Base-by-base conservation (phyloP, 768 basidiomycete species). In the Termitomyces eurrhizus region DNA sequence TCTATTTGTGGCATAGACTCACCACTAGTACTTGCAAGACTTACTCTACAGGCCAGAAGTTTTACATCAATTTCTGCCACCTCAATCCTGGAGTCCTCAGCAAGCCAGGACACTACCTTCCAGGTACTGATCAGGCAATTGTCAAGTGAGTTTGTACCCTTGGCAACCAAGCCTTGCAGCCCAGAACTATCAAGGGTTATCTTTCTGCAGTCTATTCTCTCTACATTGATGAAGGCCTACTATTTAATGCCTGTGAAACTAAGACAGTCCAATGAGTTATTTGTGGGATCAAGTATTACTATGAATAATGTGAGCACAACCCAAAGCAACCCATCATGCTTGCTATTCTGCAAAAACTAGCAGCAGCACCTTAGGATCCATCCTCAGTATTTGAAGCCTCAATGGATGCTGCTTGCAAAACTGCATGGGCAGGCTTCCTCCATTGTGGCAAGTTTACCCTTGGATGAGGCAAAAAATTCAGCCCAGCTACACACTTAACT, bases 271-370 rank as follows among this genome's bases (percentile, higher is more conserved):
- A 29, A 29, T 4, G 4, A 4, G 29, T 29, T 29, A 29, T 29
- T 50, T 58, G 71, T 0, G 74, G 76, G 6, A 74, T 75, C 62
- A 75, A 75, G 58, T 63, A 63, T 7, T 69, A 64, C 42, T 63
- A 71, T 54, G 71, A 75, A 2, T 66, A 71, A n/a, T 37, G 56
- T 4, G 67, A 11, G 11, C 9, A 11, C 8, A 9, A 36, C 11
- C 72, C 65, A 24, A 65, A 65, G 58, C 66, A 60, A 2, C 70
- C 69, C 18, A 70, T 69, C 55, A 69, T 65, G 4, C 66, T 68
- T n/a, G 8, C 44, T 2, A 63, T 71, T 36, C 66, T 73, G 29
- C 64, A 53, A 6, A 26, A 61, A 45, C 21, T 45, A 45, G 9
- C 11, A 0, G 4, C 8, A 24, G 21, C 21, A 24, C 44, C 44